A percentile compares a stretch with the other conserved stretches of the same genome.
These are phyloP conservation scores for Penicillium verhagenii DNA, from an alignment of 495 filamentous ascomycete species.

Conservation along the genomic window DNA sequence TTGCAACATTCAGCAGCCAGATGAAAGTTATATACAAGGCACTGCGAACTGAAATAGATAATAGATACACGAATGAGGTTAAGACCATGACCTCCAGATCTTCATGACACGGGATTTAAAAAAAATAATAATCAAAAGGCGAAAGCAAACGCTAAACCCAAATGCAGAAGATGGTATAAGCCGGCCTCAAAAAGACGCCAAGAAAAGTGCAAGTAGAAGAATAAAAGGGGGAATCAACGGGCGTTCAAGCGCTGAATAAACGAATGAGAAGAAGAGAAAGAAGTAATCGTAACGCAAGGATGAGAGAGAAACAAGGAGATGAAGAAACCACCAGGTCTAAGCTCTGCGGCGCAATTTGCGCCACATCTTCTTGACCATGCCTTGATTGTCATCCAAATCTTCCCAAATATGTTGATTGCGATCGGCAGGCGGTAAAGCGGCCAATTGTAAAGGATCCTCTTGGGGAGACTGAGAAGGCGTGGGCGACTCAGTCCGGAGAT, in stretches of 20 bases:
- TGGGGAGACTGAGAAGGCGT: slow-evolving; percentile 51
- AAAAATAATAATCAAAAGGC: slow-evolving; percentile 1
- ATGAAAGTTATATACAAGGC: slow-evolving; percentile 19
- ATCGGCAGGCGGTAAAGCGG: slow-evolving; percentile 48
- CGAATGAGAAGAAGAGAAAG: not conserved
- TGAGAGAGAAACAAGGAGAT: not conserved
- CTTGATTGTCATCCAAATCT: slow-evolving; percentile 40
- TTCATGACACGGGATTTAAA: not conserved
- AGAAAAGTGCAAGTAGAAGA: not conserved
- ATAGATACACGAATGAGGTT: slow-evolving; percentile 2
- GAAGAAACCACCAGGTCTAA: slow-evolving; percentile 19
- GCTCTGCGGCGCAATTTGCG: slow-evolving; percentile 38
- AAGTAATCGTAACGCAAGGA: not conserved
- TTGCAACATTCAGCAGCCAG: slow-evolving; percentile 1
- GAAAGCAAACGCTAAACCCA: slow-evolving; percentile 10
- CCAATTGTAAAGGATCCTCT: slow-evolving; percentile 55
- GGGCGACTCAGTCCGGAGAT: slow-evolving; percentile 68
- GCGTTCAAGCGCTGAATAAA: slow-evolving; percentile 13
- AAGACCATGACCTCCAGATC: not conserved
- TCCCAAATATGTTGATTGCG: slow-evolving; percentile 48
- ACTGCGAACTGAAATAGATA: slow-evolving; percentile 8
- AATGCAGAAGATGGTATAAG: slow-evolving; percentile 5
- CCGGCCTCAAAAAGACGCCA: not conserved
- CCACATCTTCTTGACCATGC: slow-evolving; percentile 58
- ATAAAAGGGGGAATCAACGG: not conserved